Percentiles rank a stretch among this genome's conserved stretches.
These are phyloP conservation scores for Penicillium maclennaniae DNA, from an alignment of 495 filamentous ascomycete species.

Conservation along the genomic window DNA sequence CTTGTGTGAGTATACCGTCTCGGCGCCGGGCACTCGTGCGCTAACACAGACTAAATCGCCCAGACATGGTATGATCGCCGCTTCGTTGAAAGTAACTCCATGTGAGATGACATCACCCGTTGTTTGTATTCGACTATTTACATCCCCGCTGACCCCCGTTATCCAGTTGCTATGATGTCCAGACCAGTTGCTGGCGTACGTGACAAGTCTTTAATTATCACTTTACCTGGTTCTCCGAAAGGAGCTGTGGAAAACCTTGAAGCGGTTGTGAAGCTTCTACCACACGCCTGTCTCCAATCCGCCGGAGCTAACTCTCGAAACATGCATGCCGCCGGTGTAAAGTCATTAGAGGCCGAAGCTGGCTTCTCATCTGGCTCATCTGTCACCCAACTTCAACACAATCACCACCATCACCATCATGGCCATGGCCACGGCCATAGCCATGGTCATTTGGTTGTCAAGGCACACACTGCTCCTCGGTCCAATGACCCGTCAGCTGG, in stretches of 20 bases:
- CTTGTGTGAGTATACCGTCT: conserved; percentile 59
- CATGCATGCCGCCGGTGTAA: conserved; percentile 75
- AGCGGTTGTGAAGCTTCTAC: conserved; percentile 80
- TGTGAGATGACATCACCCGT: conserved; percentile 55
- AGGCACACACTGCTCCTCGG: conserved; percentile 63
- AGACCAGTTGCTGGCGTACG: conserved; percentile 88
- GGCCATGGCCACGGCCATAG: conserved; percentile 53
- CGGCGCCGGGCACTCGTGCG: conserved; percentile 1
- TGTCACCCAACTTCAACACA: conserved; percentile 23
- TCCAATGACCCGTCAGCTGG: conserved; percentile 83
- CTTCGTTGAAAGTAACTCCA: conserved; percentile 80
- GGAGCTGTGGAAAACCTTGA: conserved; percentile 96
- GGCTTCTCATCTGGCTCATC: conserved; percentile 46
- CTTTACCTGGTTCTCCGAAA: conserved; percentile 91
- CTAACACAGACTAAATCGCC: conserved; percentile 25
- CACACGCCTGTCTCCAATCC: conserved; percentile 89
- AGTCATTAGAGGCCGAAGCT: conserved; percentile 80
- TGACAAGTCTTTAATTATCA: conserved; percentile 79
- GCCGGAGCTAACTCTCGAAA: conserved; percentile 76
- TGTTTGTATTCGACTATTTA: conserved; percentile 8
- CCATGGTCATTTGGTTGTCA: conserved; percentile 63
- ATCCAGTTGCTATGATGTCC: conserved; percentile 91
- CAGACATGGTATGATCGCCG: conserved; percentile 87
- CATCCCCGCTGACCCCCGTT: conserved; percentile 17
- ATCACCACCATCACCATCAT: conserved; percentile 53